Evolutionary conservation across 2,329 filamentous ascomycete genomes (phyloP).

Genomic region (Uncinocarpus reesii): DNA sequence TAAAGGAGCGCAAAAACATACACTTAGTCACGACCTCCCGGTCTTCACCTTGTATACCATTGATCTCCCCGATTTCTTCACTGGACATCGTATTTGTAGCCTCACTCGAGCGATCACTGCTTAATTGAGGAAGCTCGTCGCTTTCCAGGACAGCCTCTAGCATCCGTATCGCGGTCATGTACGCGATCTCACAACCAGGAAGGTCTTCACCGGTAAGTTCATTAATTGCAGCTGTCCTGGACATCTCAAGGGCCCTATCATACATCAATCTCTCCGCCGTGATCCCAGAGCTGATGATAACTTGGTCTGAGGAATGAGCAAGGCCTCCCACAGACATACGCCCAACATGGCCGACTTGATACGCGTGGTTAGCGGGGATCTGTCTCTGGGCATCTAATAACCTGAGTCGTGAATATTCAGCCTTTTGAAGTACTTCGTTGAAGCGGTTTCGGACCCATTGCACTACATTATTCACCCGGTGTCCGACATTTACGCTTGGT

Average conservation of each 20-base stretch:
- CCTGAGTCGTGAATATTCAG: conserved; percentile 82
- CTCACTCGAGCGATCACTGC: conserved; percentile 21
- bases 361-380: conserved; percentile 73
- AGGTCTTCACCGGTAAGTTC: conserved; percentile 90
- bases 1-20: conserved; percentile 27
- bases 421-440: conserved; percentile 95
- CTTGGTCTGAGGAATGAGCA: conserved; percentile 62
- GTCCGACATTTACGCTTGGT: conserved; percentile 45
- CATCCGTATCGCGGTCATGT: conserved; percentile 87
- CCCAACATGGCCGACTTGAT: conserved; percentile 69
- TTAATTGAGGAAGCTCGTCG: conserved; percentile 48
- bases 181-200: conserved; percentile 78
- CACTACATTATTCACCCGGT: conserved; percentile 81
- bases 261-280: conserved; percentile 98
- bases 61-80: conserved; percentile 31
- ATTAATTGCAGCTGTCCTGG: conserved; percentile 82
- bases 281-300: conserved; percentile 74
- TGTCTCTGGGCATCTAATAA: conserved; percentile 75
- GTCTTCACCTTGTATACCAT: conserved; percentile 39
- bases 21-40: conserved; percentile 41
- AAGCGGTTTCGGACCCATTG: conserved; percentile 92
- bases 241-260: conserved; percentile 95
- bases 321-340: conserved; percentile 46
- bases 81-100: conserved; percentile 18
- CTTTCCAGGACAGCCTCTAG: conserved; percentile 86